phyloP scores from a whole-genome alignment of 2,329 filamentous ascomycete genomes.

The Ascochyta lentis region DNA sequence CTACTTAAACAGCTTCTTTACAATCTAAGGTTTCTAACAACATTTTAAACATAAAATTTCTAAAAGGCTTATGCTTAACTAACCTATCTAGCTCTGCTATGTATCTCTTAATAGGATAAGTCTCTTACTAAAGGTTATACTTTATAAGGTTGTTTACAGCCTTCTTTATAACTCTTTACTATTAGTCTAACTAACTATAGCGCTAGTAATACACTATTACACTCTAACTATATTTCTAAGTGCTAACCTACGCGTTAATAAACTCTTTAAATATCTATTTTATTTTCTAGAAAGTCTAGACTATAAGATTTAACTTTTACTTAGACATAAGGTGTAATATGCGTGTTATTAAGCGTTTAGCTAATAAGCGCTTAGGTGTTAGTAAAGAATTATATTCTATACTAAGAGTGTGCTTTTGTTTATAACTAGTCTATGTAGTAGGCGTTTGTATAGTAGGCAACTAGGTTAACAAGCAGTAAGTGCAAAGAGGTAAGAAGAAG shows the following conservation, averaged over 20 bases:
- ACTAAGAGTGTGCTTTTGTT: no score
- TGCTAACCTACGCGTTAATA: background rate
- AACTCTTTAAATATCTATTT: background rate
- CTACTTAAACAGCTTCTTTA: background rate
- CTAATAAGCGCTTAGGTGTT: no score
- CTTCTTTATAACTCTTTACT: background rate
- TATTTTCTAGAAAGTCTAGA: background rate
- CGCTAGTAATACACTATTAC: background rate
- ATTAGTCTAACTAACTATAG: background rate
- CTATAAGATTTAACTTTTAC: background rate
- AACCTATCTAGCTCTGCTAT: background rate
- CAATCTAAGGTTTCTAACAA: background rate
- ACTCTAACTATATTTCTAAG: background rate
- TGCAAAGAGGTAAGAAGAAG: no score
- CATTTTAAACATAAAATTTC: background rate
- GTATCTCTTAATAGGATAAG: background rate
- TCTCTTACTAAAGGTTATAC: background rate
- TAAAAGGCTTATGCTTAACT: background rate
- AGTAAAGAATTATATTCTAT: no score
- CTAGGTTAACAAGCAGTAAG: no score
- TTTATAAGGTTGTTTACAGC: background rate
- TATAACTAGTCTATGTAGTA: no score
- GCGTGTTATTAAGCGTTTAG: accelerated
- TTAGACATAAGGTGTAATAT: background rate
- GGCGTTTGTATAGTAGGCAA: no score